Base-by-base conservation (phyloP, 306 rosid species). In the Styphnolobium japonicum region DNA sequence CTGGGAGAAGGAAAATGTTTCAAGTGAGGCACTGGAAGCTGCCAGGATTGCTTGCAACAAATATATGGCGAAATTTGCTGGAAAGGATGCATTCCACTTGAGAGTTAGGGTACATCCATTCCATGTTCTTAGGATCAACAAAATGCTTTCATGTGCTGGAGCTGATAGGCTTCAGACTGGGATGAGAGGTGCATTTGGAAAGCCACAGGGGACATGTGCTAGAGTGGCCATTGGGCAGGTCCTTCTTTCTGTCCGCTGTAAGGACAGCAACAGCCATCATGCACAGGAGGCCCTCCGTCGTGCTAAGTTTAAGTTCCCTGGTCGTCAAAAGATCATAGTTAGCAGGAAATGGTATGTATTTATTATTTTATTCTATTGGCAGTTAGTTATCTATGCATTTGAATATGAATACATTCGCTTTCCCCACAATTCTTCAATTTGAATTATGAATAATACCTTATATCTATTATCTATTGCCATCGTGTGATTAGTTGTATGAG, bases 91-190 rank as follows among this genome's bases (percentile, higher is more conserved):
- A 0, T 93, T 91, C 86, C 98, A 93, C 70, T 83, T 93, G 84
- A 87, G 97, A n/a, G 92, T 93, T 4, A 83, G 97, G 83, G 98
- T 93, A 2, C 97, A 93, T 65, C 98, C 97, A 0, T 93, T 93
- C 91, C 98, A 91, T 80, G 98, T 93, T 61, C 86, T 93, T 23
- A 84, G 98, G 10, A 93, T 93, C 65, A 93, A 93, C 86, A 93
- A 93, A 77, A 93, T 93, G 97, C 97, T 85, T 81, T 85, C 85
- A 4, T 80, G 87, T 61, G 85, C 86, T 45, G 87, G 89, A 71
- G 87, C 81, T 57, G 85, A 83, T 88, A 93, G 98, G 98, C 98
- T 93, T 58, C 97, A 93, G 85, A 93, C 97, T 22, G 97, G 98
- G 0, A 93, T 93, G 97, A 90, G 97, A 40, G 97, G 97, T 46